phyloP scores from a whole-genome alignment of 2,329 filamentous ascomycete species.

The Escovopsis sp. region DNA sequence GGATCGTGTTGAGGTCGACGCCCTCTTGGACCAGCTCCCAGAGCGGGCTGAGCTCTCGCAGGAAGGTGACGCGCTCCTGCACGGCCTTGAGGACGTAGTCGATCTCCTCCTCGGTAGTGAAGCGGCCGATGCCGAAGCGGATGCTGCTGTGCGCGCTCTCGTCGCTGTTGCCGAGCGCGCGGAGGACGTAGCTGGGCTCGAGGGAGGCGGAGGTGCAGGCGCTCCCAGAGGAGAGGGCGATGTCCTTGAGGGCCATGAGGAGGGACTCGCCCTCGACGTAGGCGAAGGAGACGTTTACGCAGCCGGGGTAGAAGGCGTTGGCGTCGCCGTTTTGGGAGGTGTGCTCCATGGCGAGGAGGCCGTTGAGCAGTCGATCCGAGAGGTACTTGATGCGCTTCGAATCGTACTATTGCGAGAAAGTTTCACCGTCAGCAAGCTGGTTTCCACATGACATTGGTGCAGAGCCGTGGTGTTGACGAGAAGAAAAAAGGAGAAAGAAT shows the following conservation, averaged over 20 bases:
- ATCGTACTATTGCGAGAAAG: constrained; percentile 64
- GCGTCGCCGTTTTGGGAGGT: constrained; percentile 81
- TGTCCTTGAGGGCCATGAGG: constrained; percentile 96
- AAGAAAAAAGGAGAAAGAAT: not conserved
- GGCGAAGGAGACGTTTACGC: constrained; percentile 95
- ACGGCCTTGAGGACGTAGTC: constrained; percentile 97
- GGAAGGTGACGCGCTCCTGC: constrained; percentile 74
- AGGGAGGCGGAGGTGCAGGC: constrained; percentile 94
- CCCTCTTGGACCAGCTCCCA: constrained; percentile 98
- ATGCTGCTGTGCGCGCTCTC: constrained; percentile 98
- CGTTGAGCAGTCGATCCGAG: constrained; percentile 70
- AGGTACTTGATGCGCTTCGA: constrained; percentile 68
- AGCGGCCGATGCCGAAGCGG: constrained; percentile 90
- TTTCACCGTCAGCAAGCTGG: constrained; percentile 3
- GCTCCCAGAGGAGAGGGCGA: constrained; percentile 89
- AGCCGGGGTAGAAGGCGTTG: constrained; percentile 78
- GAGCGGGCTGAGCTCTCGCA: constrained; percentile 85
- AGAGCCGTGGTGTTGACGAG: not conserved
- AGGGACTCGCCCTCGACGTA: constrained; percentile 97
- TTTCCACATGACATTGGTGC: not conserved
- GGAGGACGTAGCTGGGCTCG: constrained; percentile 90
- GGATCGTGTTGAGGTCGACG: constrained; percentile 85
- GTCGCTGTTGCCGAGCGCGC: constrained; percentile 88
- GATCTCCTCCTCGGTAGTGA: constrained; percentile 89
- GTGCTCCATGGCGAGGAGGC: constrained; percentile 80